A percentile compares a stretch with the other conserved stretches of the same genome.
These are phyloP conservation scores for Trichoderma virens DNA, from an alignment of 495 filamentous ascomycete genomes.

Conservation along the genomic window DNA sequence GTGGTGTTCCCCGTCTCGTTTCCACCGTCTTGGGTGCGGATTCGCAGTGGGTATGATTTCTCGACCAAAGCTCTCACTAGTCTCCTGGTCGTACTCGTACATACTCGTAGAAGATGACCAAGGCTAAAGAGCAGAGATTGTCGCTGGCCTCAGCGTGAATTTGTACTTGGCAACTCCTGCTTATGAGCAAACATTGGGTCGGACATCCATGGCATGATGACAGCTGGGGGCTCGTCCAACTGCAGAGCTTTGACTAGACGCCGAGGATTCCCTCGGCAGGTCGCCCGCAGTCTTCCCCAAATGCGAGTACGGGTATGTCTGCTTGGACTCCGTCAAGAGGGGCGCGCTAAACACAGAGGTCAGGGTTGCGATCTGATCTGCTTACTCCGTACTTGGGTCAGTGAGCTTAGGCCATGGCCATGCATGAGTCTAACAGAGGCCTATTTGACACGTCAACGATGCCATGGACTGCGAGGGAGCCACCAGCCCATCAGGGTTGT, in stretches of 20 bases:
- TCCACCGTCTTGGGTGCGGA: neutral
- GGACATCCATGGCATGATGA: neutral
- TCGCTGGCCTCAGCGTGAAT: too few species aligned
- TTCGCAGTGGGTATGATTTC: neutral
- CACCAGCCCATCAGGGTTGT: neutral
- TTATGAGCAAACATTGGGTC: neutral
- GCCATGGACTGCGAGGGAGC: neutral
- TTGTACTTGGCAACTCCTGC: neutral
- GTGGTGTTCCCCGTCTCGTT: constrained; percentile 3
- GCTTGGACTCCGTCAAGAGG: neutral
- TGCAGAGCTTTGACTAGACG: neutral
- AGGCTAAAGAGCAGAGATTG: too few species aligned
- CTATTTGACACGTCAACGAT: constrained; percentile 1
- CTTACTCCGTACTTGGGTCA: neutral
- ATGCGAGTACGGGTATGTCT: too few species aligned
- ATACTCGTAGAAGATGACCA: neutral
- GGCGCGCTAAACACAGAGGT: neutral
- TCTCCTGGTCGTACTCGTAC: neutral
- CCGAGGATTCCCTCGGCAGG: neutral
- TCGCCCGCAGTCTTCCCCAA: too few species aligned
- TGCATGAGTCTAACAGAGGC: neutral
- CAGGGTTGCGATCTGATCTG: constrained; percentile 9
- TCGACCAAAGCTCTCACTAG: neutral
- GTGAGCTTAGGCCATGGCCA: neutral
- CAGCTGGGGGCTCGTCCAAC: neutral